Evolutionary conservation across 2,329 filamentous ascomycete genomes (phyloP), one percentile per base, ranked within the genome.

Genomic region (Scleromitrula shiraiana): DNA sequence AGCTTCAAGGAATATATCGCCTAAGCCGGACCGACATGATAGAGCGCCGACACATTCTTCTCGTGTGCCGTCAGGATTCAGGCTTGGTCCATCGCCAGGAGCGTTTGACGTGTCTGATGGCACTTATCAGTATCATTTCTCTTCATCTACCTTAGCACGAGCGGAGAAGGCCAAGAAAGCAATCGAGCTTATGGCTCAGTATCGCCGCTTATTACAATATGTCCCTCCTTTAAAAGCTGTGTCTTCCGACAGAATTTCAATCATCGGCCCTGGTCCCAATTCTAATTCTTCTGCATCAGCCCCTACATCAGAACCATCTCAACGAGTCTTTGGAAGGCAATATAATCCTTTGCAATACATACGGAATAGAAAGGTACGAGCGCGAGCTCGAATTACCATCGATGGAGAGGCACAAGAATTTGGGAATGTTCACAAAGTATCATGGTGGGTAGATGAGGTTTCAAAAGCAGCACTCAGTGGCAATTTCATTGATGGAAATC

Each of bases 311-410:
- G 68, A 57, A 59, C 35, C 45, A 7, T 10, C 48, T 15, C 39
- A 41, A 8, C 48, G 52, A 20, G 43, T 50, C 5, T 65, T 83
- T 7, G 85, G 85, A 4, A 82, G 90, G 44, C 69, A 73, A 2
- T 97, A 97, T 64, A 95, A 98, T 63, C 93, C 91, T 4, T 68
- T 98, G 20, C 93, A 97, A 65, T 88, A 88, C 58, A 85, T 97
- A 47, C 83, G 93, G 17, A 97, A 98, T 62, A 78, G 91, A 40
- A 91, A 90, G 63, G 78, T 93, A 10, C 77, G 93, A 53, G 83
- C 84, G 22, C 78, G 90, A 14, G 87, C 94, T 67, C 78, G 87
- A 33, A 82, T 78, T 55, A 68, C 76, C 0, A 82, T 95, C 27
- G 80, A 93, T 59, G 81, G 85, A 14, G 81, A 88, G 53, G 73